Evolutionary conservation across 805 yeast species (phyloP).

Genomic region (Kazachstania psychrophila): DNA sequence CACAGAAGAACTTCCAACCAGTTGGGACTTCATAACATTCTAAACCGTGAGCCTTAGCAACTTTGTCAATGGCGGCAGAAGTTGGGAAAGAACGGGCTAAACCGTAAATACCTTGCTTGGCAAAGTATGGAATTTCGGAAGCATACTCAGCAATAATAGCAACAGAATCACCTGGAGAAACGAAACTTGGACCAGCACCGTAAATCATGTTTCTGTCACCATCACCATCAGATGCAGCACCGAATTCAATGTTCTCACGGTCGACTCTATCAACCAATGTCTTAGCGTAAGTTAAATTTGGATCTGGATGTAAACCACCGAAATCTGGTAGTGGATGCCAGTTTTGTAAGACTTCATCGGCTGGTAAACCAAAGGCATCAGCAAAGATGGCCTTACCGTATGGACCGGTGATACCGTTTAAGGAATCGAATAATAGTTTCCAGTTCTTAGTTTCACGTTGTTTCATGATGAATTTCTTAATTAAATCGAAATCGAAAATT

Average conservation of each 20-base stretch:
- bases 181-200: constrained; percentile 81
- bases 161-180: constrained; percentile 96
- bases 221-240: constrained; percentile 99
- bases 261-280: constrained; percentile 86
- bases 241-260: constrained; percentile 70
- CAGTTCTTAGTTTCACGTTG: constrained; percentile 46
- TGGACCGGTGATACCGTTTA: constrained; percentile 96
- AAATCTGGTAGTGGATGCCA: constrained; percentile 76
- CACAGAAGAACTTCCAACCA: constrained; percentile 98
- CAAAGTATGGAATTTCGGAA: constrained; percentile 83
- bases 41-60: constrained; percentile 68
- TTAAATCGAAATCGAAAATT: constrained; percentile 81
- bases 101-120: constrained; percentile 77
- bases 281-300: constrained; percentile 88
- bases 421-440: constrained; percentile 74
- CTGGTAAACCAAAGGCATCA: constrained; percentile 73
- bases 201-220: constrained; percentile 99
- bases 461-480: constrained; percentile 55
- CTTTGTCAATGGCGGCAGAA: constrained; percentile 85
- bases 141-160: constrained; percentile 96
- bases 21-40: constrained; percentile 92
- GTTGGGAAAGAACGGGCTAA: constrained; percentile 98
- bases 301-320: constrained; percentile 98
- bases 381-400: constrained; percentile 80
- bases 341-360: constrained; percentile 60